Evolutionary conservation across 371 early-diverging fungal genomes (phyloP).

Genomic region (Sporodiniella umbellata): DNA sequence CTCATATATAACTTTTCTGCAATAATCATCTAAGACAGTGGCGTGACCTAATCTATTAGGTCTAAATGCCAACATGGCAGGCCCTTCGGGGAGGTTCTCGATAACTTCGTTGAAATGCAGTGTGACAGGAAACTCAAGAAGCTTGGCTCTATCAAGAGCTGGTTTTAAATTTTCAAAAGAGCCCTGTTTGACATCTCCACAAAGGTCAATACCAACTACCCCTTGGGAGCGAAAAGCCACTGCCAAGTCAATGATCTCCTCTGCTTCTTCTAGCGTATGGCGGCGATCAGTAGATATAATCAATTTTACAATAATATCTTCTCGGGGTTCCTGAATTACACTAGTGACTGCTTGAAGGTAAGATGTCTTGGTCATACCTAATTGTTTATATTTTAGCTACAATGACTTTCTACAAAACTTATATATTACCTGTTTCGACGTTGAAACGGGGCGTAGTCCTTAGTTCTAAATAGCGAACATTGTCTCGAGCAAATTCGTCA

Average conservation of each 20-base stretch:
- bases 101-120: constrained; percentile 58
- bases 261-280: constrained; percentile 48
- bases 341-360: constrained; percentile 50
- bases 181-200: constrained; percentile 55
- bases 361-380: constrained; percentile 52
- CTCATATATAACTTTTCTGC: constrained; percentile 32
- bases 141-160: constrained; percentile 50
- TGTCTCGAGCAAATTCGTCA: constrained; percentile 51
- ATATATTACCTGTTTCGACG: constrained; percentile 29
- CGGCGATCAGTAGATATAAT: constrained; percentile 59
- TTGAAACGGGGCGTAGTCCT: constrained; percentile 57
- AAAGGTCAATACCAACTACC: constrained; percentile 64
- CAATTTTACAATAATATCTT: constrained; percentile 45
- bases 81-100: constrained; percentile 44
- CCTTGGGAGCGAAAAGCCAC: constrained; percentile 34
- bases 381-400: no score
- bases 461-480: constrained; percentile 60
- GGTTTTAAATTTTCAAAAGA: constrained; percentile 40
- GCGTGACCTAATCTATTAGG: constrained; percentile 65
- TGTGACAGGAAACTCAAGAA: constrained; percentile 50
- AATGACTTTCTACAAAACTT: no score
- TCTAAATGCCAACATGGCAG: constrained; percentile 29
- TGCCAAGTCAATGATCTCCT: constrained; percentile 57
- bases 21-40: constrained; percentile 42
- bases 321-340: constrained; percentile 29